These are phyloP conservation scores for Gilbertella persicaria DNA, from an alignment of 371 early-diverging fungal species.

Conservation along the genomic window DNA sequence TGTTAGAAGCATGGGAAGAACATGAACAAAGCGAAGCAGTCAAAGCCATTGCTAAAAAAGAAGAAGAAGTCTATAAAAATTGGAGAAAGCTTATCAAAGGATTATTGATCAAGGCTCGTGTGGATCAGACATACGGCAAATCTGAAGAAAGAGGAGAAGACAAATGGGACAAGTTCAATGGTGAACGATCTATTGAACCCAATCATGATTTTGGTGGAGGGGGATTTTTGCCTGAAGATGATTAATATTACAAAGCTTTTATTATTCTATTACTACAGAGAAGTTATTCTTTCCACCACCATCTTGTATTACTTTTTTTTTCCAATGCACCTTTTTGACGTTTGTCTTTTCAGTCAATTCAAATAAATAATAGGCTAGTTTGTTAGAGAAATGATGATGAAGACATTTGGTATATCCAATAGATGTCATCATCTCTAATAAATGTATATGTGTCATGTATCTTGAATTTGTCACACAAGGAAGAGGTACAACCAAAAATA, in stretches of 20 bases:
- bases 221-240: background rate
- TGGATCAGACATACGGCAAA: conserved; percentile 53
- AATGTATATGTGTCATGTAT: conserved; percentile 76
- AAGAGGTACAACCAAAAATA: conserved; percentile 80
- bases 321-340: conserved; percentile 22
- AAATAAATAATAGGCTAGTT: conserved; percentile 79
- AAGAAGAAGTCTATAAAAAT: conserved; percentile 48
- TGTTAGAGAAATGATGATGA: conserved; percentile 68
- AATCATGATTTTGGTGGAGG: background rate
- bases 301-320: conserved; percentile 56
- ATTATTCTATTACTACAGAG: conserved; percentile 51
- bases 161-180: background rate
- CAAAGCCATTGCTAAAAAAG: conserved; percentile 52
- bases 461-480: conserved; percentile 86
- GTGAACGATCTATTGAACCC: background rate
- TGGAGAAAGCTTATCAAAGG: conserved; percentile 67
- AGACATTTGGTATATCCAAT: conserved; percentile 64
- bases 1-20: conserved; percentile 64
- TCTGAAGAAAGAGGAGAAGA: background rate
- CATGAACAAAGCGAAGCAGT: conserved; percentile 39
- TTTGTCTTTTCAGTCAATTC: conserved; percentile 20
- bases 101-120: conserved; percentile 49
- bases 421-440: conserved; percentile 59
- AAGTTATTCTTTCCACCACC: conserved; percentile 69
- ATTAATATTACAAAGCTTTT: background rate